These are phyloP conservation scores for Metschnikowia shivogae DNA, from an alignment of 805 yeast genomes.

Conservation along the genomic window DNA sequence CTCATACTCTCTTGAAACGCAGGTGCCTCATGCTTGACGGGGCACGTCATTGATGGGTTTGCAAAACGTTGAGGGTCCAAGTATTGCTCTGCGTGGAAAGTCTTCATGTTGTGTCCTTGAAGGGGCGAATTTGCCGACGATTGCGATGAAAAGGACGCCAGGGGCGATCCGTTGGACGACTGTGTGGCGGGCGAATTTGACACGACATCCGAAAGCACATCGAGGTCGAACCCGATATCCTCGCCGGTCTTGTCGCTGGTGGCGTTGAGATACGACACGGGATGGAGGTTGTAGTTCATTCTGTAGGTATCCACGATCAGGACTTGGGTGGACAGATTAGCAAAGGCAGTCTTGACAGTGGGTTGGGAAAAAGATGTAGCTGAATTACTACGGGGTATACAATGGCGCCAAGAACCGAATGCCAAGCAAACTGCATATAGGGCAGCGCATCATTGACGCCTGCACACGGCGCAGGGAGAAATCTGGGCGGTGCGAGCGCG, in stretches of 20 bases:
- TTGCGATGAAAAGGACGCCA: constrained; percentile 35
- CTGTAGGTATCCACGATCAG: background rate
- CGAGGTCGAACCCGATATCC: constrained; percentile 26
- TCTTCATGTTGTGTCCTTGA: constrained; percentile 13
- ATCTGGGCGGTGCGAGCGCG: background rate
- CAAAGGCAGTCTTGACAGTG: background rate
- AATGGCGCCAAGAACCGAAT: constrained; percentile 6
- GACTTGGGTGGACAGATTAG: background rate
- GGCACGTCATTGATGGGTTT: background rate
- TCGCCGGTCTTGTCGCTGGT: constrained; percentile 20
- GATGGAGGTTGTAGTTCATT: constrained; percentile 43
- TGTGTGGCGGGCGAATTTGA: constrained; percentile 27
- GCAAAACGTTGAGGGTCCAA: constrained; percentile 1
- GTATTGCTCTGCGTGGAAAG: constrained; percentile 2
- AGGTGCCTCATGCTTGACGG: background rate
- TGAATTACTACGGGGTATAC: background rate
- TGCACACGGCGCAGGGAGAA: background rate
- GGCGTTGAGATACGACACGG: constrained; percentile 43
- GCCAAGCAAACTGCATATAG: constrained; percentile 11
- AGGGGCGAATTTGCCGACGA: constrained; percentile 35
- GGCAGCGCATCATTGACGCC: background rate
- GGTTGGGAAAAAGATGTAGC: background rate
- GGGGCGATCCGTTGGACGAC: constrained; percentile 31
- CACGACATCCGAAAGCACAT: constrained; percentile 21
- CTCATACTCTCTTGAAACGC: background rate